Evolutionary conservation across 108 stramenopile genomes (phyloP), one percentile per base, ranked within the genome.

Genomic region (Skeletonema grethae): DNA sequence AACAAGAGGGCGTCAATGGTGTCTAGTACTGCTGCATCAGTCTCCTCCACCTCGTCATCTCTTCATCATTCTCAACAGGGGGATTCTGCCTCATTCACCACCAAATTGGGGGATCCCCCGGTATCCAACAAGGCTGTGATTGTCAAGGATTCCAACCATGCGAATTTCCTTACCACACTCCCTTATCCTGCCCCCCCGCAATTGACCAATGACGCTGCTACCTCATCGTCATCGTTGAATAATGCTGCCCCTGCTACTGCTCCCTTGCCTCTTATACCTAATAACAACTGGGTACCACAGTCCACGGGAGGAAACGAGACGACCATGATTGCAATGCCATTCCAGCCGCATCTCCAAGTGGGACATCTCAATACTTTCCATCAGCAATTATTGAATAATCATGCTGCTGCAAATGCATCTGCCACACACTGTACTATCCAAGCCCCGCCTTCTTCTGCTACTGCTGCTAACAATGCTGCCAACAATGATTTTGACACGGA

Each of bases 111-210:
- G 50, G 22, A 48, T 15, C n/a, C 50, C 8, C 50, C 22, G 4
- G 6, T 18, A 53, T 53, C 50, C 18, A 53, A 53, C 22, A 22
- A 53, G 20, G 50, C 50, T 22, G 20, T 53, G 50, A 53, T 53
- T 24, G 50, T 53, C 50, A 53, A 53, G 50, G 50, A 53, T 53
- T 53, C 50, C 20, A 53, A 53, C 32, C 31, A 61, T 48, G 38
- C 29, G 38, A 61, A 61, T 61, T 61, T 24, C 50, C 50, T 22
- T 8, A 22, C 50, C 0, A 53, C 50, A 2, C 50, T 53, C 50
- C 50, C 50, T 24, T 48, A 48, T 61, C 60, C 43, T 45, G 29
- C 60, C 6, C 11, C 43, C n/a, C n/a, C 50, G 7, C 50, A 53
- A 1, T 7, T 53, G 18, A 0, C 41, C 50, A 24, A 53, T 22